Percentiles rank a stretch among this genome's conserved stretches.
phyloP scores from a whole-genome alignment of 768 basidiomycete species.

The Mycena haematopus region DNA sequence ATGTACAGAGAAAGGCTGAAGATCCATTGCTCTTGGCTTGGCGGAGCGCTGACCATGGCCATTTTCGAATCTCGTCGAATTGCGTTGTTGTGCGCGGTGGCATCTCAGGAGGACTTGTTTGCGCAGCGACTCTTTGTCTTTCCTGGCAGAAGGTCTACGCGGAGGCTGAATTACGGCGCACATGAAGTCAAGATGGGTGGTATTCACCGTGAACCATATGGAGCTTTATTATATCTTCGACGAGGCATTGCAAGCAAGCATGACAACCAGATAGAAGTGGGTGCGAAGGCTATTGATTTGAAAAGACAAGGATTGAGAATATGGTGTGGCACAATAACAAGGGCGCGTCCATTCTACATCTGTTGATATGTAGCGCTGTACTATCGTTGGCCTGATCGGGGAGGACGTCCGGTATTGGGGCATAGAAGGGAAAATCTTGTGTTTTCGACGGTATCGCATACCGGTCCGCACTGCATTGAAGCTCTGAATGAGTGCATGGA shows the following conservation, averaged over 20 bases:
- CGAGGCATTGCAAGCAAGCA: constrained; percentile 3
- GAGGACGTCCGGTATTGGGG: background rate
- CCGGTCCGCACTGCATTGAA: background rate
- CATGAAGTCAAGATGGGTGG: background rate
- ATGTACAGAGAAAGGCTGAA: background rate
- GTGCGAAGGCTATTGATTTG: background rate
- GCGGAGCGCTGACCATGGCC: background rate
- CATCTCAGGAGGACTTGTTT: constrained; percentile 24
- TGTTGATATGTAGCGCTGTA: background rate
- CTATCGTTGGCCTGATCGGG: constrained; percentile 10
- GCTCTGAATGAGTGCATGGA: too few relatives aligned
- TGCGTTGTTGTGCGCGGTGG: constrained; percentile 6
- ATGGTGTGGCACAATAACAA: background rate
- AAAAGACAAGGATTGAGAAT: background rate
- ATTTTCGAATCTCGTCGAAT: background rate
- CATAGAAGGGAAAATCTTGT: constrained; percentile 2
- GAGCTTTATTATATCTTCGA: constrained; percentile 11
- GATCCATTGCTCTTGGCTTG: too few relatives aligned
- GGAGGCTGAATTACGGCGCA: background rate
- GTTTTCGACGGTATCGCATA: background rate
- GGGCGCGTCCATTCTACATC: constrained; percentile 1
- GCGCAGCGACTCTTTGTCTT: constrained; percentile 16
- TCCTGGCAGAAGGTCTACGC: background rate
- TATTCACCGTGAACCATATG: background rate
- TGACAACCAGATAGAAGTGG: background rate